phyloP scores from a whole-genome alignment of 768 basidiomycete genomes.

The Pholiota conissans region DNA sequence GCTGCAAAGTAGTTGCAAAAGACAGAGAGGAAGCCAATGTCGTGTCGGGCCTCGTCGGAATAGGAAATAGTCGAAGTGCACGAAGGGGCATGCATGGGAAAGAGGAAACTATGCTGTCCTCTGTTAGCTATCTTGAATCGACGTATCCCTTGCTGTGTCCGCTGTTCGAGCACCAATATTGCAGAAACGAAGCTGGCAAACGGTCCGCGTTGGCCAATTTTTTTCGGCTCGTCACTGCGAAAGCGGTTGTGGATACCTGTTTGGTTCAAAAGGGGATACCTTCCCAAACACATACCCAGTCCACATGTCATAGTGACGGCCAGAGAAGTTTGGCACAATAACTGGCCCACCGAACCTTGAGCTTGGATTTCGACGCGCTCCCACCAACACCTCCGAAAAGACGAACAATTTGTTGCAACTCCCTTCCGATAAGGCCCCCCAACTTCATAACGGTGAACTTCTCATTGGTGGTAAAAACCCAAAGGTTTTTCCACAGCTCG shows the following conservation, averaged over 20 bases:
- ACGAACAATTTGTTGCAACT: neutral
- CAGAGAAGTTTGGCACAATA: too few species aligned
- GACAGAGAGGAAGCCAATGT: slow-evolving; percentile 21
- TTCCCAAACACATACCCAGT: neutral
- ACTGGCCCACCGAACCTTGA: too few species aligned
- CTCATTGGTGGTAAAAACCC: neutral
- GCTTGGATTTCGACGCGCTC: too few species aligned
- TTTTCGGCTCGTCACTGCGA: neutral
- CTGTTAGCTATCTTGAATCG: neutral
- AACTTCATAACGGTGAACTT: neutral
- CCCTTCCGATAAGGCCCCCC: neutral
- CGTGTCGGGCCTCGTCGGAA: slow-evolving; percentile 17
- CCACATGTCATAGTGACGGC: too few species aligned
- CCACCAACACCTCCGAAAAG: neutral
- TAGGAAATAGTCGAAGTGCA: slow-evolving; percentile 35
- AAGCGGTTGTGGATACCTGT: neutral
- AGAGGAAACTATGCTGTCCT: slow-evolving; percentile 10
- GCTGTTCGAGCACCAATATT: slow-evolving; percentile 29
- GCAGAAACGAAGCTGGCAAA: slow-evolving; percentile 26
- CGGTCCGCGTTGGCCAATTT: neutral
- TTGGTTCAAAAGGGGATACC: neutral
- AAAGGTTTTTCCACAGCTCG: neutral
- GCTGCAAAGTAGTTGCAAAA: slow-evolving; percentile 43
- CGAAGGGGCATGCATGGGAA: slow-evolving; percentile 54
- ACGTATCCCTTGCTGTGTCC: neutral